These are phyloP conservation scores for Candida chauliodis DNA, from an alignment of 805 yeast genomes.

Conservation along the genomic window DNA sequence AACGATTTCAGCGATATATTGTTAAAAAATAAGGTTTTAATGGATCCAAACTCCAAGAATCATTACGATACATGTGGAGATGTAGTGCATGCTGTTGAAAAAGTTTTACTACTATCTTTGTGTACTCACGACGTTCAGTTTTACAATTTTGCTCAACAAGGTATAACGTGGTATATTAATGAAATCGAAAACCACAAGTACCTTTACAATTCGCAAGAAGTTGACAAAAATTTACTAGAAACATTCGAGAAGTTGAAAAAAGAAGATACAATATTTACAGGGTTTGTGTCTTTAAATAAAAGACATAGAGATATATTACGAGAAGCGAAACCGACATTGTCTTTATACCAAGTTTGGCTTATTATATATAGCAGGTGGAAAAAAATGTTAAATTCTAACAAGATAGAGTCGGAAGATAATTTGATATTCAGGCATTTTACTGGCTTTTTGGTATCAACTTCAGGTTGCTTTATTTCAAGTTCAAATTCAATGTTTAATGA, in stretches of 20 bases:
- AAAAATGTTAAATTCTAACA: constrained; percentile 21
- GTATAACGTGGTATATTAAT: constrained; percentile 29
- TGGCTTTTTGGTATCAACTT: constrained; percentile 67
- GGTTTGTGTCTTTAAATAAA: constrained; percentile 72
- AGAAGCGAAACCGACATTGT: constrained; percentile 23
- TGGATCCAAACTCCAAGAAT: constrained; percentile 10
- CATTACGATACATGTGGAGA: constrained; percentile 10
- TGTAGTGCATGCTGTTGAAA: constrained; percentile 31
- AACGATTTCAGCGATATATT: constrained; percentile 14
- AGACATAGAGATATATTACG: constrained; percentile 43
- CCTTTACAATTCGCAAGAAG: constrained; percentile 10
- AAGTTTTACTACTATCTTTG: constrained; percentile 33
- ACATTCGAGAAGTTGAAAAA: constrained; percentile 39
- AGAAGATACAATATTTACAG: constrained; percentile 59
- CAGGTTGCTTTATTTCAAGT: constrained; percentile 53
- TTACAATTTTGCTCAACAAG: constrained; percentile 34
- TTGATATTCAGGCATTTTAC: constrained; percentile 61
- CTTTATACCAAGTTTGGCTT: constrained; percentile 36
- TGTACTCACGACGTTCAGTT: constrained; percentile 44
- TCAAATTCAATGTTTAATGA: constrained; percentile 19
- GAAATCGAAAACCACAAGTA: constrained; percentile 13
- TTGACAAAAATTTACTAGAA: constrained; percentile 20
- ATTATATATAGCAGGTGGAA: constrained; percentile 52
- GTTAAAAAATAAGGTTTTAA: constrained; percentile 13
- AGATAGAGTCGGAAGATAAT: constrained; percentile 33